phyloP scores from a whole-genome alignment of 331 rosid genomes.

The Pyracantha coccinea region DNA sequence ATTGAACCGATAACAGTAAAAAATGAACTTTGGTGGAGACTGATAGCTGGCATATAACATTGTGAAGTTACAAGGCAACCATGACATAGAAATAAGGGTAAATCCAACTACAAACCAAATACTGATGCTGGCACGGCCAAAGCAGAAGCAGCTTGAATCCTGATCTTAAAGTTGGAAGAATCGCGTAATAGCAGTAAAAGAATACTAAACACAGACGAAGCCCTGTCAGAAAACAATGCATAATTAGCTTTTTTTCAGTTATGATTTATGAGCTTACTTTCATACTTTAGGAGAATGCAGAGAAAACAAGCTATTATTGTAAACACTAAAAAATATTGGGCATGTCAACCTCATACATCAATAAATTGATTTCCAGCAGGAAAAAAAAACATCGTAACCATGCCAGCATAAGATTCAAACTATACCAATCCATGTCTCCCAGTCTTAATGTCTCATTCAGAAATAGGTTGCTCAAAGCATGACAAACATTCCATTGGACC shows the following conservation, averaged over 20 bases:
- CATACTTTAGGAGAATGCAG: neutral
- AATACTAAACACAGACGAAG: conserved; percentile 68
- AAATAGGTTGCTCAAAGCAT: conserved; percentile 91
- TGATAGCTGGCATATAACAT: neutral
- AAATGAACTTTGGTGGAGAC: neutral
- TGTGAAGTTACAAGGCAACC: neutral
- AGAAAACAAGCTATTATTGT: neutral
- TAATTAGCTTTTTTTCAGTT: neutral
- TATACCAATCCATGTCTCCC: conserved; percentile 80
- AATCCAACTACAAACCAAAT: conserved; percentile 38
- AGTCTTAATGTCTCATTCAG: conserved; percentile 75
- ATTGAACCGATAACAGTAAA: neutral
- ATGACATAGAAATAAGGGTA: neutral
- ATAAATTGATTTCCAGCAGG: neutral
- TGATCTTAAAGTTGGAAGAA: conserved; percentile 85
- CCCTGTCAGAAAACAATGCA: conserved; percentile 40
- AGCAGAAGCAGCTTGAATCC: conserved; percentile 97
- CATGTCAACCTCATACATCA: neutral
- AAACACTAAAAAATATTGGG: neutral
- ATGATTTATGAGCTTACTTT: neutral
- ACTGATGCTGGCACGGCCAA: conserved; percentile 75
- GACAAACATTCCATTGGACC: conserved; percentile 99
- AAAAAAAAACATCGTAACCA: conserved; percentile 1
- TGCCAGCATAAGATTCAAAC: neutral
- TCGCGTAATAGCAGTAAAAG: conserved; percentile 74